phyloP scores from a whole-genome alignment of 2,329 filamentous ascomycete genomes.

The Pseudogymnoascus sp. region DNA sequence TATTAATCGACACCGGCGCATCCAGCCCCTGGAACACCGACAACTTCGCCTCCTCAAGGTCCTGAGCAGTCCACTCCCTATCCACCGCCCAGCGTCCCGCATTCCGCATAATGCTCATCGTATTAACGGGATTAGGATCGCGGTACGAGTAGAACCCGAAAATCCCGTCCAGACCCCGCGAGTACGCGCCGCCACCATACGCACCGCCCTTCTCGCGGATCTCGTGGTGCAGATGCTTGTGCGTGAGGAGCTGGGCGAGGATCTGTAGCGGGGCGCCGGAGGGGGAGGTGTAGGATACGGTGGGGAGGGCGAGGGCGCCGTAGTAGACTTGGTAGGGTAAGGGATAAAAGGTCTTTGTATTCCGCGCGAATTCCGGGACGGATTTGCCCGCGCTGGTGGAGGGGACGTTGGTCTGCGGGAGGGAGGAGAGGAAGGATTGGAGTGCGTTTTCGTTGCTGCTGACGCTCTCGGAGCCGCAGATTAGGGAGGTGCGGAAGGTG shows the following conservation, averaged over 20 bases:
- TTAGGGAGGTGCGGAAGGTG: conserved; percentile 71
- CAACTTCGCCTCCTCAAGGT: conserved; percentile 93
- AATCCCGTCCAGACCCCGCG: conserved; percentile 68
- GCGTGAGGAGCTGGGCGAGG: conserved; percentile 83
- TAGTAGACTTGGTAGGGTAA: conserved; percentile 98
- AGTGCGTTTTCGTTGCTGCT: conserved; percentile 63
- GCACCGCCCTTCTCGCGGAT: conserved; percentile 97
- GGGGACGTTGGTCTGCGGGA: conserved; percentile 35
- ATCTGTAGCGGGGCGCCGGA: conserved; percentile 77
- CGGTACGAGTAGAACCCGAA: conserved; percentile 97
- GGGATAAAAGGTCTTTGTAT: conserved; percentile 78
- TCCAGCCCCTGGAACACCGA: conserved; percentile 89
- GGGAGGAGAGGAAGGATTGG: conserved; percentile 56
- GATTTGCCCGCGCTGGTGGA: conserved; percentile 28
- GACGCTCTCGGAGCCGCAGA: conserved; percentile 71
- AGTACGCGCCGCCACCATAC: conserved; percentile 86
- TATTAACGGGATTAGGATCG: conserved; percentile 89
- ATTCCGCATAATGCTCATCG: conserved; percentile 72
- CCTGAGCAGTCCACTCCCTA: conserved; percentile 70
- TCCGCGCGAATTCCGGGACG: conserved; percentile 32
- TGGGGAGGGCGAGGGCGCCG: conserved; percentile 72
- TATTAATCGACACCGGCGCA: conserved; percentile 76
- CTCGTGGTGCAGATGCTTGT: conserved; percentile 94
- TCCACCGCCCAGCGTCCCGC: conserved; percentile 78
- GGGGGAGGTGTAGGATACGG: conserved; percentile 70